Percentiles rank a stretch among this genome's conserved stretches.
phyloP scores from a whole-genome alignment of 2,329 filamentous ascomycete genomes.

The Fulvia fulva region DNA sequence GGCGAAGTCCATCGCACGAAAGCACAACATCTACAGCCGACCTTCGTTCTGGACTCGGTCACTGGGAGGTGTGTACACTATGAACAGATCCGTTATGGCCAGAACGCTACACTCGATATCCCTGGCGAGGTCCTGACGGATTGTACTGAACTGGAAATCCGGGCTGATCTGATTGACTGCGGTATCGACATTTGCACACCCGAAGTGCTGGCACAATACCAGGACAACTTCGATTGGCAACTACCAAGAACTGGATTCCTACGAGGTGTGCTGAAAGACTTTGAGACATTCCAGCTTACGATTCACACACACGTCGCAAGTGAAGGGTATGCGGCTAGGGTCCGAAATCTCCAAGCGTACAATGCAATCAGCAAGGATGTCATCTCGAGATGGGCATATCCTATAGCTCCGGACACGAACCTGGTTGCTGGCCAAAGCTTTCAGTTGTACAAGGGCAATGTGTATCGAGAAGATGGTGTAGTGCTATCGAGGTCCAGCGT shows the following conservation, averaged over 20 bases:
- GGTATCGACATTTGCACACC: slow-evolving; percentile 97
- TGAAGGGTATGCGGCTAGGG: slow-evolving; percentile 80
- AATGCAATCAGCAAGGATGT: slow-evolving; percentile 84
- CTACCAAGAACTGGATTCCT: slow-evolving; percentile 83
- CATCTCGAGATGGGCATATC: slow-evolving; percentile 82
- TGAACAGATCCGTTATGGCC: slow-evolving; percentile 75
- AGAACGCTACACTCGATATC: slow-evolving; percentile 60
- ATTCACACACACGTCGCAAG: slow-evolving; percentile 84
- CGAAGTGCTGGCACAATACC: slow-evolving; percentile 91
- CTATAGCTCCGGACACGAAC: slow-evolving; percentile 85
- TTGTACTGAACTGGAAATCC: slow-evolving; percentile 72
- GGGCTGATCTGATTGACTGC: slow-evolving; percentile 85
- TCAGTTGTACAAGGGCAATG: slow-evolving; percentile 61
- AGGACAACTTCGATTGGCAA: slow-evolving; percentile 96
- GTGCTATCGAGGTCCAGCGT: slow-evolving; percentile 68
- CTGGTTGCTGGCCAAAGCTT: slow-evolving; percentile 74
- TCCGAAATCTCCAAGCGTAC: slow-evolving; percentile 82
- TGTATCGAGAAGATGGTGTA: slow-evolving; percentile 77
- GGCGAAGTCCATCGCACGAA: slow-evolving; percentile 74
- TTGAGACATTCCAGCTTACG: slow-evolving; percentile 95
- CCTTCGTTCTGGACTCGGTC: slow-evolving; percentile 80
- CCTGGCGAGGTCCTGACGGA: slow-evolving; percentile 75
- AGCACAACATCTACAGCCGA: slow-evolving; percentile 67
- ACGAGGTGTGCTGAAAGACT: slow-evolving; percentile 90
- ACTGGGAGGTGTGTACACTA: slow-evolving; percentile 86